Evolutionary conservation across 1,284 basidiomycete genomes (phyloP), one percentile per base, ranked within the genome.

Genomic region (Leccinum laetum): DNA sequence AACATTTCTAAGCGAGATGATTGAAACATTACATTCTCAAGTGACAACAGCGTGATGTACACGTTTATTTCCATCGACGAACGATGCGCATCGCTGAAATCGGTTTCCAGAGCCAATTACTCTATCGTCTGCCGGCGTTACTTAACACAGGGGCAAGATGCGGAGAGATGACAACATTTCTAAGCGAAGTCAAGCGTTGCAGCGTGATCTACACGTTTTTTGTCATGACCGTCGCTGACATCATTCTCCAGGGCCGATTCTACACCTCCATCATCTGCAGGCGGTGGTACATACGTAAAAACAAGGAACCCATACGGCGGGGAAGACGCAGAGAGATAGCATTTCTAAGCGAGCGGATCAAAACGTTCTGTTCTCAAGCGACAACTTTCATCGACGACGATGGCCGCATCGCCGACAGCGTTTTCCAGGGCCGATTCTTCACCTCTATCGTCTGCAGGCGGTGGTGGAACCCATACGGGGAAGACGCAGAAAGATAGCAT

Each of bases 51-150:
- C 39, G 4, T 8, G 60, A 32, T 61, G n/a, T 44, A 58, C 58
- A 49, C 52, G 24, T 26, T 35, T 67, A n/a, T 41, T 52, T 67
- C 61, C 13, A 41, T 41, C 39, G 39, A 41, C 39, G 39, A 41
- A 37, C 37, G 37, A 21, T 49, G 0, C 29, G 14, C 14, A 1
- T 41, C 39, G 14, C 39, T 41, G 39, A 41, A 1, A 16, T 41
- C 39, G 13, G 16, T 41, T 41, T 41, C 8, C 39, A 41, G 39
- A 41, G 14, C 11, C 16, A 16, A 41, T 41, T 41, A 14, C 16
- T 41, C 14, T 16, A 41, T 41, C 8, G 16, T 41, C 37, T 13
- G 14, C 39, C 14, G 39, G 39, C 7, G 39, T 0, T 41, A 0
- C 29, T 32, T 0, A 32, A 32, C 29, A 32, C 29, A 32, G 37